These are phyloP conservation scores for Naematelia aurantialba DNA, from an alignment of 768 basidiomycete genomes.

Conservation along the genomic window DNA sequence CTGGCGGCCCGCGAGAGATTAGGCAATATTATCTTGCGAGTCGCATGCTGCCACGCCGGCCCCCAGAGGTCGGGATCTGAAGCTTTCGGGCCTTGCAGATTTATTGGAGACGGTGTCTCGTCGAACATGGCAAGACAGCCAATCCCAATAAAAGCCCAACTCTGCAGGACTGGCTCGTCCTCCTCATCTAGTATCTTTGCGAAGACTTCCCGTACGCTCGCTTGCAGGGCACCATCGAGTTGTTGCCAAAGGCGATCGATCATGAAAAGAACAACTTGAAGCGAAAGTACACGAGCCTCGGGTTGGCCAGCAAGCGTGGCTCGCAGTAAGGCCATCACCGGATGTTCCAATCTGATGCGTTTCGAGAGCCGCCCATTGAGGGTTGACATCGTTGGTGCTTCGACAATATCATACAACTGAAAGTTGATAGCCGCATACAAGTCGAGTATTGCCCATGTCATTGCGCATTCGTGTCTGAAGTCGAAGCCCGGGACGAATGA, in stretches of 20 bases:
- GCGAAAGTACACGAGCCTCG: slow-evolving; percentile 51
- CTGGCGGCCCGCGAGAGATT: slow-evolving; percentile 74
- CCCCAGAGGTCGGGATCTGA: slow-evolving; percentile 57
- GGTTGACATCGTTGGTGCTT: neutral
- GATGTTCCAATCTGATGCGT: slow-evolving; percentile 32
- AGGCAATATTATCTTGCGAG: slow-evolving; percentile 67
- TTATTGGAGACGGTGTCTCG: neutral
- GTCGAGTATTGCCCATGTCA: slow-evolving; percentile 52
- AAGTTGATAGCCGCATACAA: slow-evolving; percentile 27
- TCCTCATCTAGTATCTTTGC: slow-evolving; percentile 63
- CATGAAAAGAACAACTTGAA: slow-evolving; percentile 81
- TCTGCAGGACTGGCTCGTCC: slow-evolving; percentile 67
- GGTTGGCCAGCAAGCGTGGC: slow-evolving; percentile 7
- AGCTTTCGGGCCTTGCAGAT: neutral
- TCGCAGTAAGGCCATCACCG: slow-evolving; percentile 17
- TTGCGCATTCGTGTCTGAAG: slow-evolving; percentile 56
- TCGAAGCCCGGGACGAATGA: slow-evolving; percentile 60
- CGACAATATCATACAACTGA: slow-evolving; percentile 3
- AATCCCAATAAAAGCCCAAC: slow-evolving; percentile 71
- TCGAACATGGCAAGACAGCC: too few species aligned
- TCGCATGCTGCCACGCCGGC: slow-evolving; percentile 73
- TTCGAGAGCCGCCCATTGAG: slow-evolving; percentile 18
- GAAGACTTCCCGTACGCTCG: slow-evolving; percentile 56
- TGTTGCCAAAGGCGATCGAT: slow-evolving; percentile 70
- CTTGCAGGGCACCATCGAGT: slow-evolving; percentile 55